Conservation (phyloP, 305 asterid species). For the Fraxinus velutina region DNA sequence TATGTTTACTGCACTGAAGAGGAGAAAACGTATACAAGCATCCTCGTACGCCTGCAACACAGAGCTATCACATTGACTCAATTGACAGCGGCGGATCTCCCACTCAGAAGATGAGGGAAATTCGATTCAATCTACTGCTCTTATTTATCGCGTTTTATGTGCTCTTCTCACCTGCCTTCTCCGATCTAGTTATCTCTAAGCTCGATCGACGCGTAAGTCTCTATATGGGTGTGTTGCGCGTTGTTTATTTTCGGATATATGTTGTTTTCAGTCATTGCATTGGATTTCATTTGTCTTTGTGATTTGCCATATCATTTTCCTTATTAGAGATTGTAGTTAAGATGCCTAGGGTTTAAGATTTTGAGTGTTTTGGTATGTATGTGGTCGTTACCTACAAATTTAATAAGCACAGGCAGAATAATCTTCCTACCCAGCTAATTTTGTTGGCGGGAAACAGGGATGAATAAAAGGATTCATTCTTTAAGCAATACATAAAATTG, state of each 20-base stretch:
- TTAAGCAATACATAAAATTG: neutral
- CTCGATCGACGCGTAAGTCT: conserved; percentile 73
- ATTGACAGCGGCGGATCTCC: neutral
- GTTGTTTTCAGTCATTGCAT: neutral
- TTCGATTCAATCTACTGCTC: conserved; percentile 38
- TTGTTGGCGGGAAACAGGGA: neutral
- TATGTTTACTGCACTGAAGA: neutral
- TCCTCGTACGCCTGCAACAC: neutral
- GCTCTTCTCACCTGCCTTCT: conserved; percentile 41
- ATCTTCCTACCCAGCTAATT: neutral
- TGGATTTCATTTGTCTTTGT: neutral
- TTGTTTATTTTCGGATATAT: neutral
- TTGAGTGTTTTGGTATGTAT: conserved; percentile 10
- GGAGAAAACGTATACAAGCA: neutral
- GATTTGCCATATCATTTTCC: neutral
- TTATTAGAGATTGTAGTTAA: neutral
- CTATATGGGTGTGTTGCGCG: neutral
- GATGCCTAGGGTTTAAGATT: conserved; percentile 32
- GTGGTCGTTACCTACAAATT: neutral
- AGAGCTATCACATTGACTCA: neutral
- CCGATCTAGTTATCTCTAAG: conserved; percentile 78
- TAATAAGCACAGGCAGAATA: neutral
- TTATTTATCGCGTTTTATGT: conserved; percentile 27
- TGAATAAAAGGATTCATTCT: neutral
- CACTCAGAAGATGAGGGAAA: conserved; percentile 36